Conservation (phyloP, 768 basidiomycete genomes). For the Phaeolepiota aurea region DNA sequence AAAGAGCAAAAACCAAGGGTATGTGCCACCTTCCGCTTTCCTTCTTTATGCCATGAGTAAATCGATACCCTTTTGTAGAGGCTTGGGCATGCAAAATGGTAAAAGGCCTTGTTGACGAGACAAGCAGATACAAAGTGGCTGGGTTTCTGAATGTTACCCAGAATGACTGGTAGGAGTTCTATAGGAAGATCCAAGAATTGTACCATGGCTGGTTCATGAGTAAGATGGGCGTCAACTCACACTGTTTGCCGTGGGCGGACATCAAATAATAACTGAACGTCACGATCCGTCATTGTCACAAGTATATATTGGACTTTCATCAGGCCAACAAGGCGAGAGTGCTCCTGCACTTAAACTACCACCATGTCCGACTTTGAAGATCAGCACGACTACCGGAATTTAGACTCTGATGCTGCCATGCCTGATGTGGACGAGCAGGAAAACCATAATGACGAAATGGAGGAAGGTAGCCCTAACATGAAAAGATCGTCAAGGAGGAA, state of each 20-base stretch:
- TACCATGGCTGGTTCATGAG: too few species aligned
- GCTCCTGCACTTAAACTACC: slow-evolving; percentile 18
- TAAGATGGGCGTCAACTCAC: too few species aligned
- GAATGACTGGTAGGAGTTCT: slow-evolving; percentile 52
- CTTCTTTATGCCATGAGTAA: slow-evolving; percentile 64
- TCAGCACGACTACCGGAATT: slow-evolving; percentile 28
- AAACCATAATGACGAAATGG: slow-evolving; percentile 32
- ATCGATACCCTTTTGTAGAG: slow-evolving; percentile 57
- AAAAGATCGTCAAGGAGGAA: slow-evolving; percentile 18
- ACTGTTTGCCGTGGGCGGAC: too few species aligned
- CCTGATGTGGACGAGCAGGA: slow-evolving; percentile 32
- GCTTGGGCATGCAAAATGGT: slow-evolving; percentile 34
- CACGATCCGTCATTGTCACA: too few species aligned
- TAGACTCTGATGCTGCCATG: slow-evolving; percentile 26
- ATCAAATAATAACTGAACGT: too few species aligned
- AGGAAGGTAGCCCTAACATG: slow-evolving; percentile 31
- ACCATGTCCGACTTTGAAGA: slow-evolving; percentile 41
- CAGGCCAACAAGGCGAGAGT: too few species aligned
- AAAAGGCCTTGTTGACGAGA: slow-evolving; percentile 51
- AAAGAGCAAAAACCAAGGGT: neutral
- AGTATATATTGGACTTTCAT: too few species aligned
- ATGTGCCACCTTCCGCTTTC: slow-evolving; percentile 50
- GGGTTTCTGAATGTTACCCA: slow-evolving; percentile 41
- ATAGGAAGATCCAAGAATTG: slow-evolving; percentile 52
- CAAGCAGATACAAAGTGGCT: slow-evolving; percentile 43